Evolutionary conservation across 441 rosid species (phyloP).

Genomic region (Daphne laureola): DNA sequence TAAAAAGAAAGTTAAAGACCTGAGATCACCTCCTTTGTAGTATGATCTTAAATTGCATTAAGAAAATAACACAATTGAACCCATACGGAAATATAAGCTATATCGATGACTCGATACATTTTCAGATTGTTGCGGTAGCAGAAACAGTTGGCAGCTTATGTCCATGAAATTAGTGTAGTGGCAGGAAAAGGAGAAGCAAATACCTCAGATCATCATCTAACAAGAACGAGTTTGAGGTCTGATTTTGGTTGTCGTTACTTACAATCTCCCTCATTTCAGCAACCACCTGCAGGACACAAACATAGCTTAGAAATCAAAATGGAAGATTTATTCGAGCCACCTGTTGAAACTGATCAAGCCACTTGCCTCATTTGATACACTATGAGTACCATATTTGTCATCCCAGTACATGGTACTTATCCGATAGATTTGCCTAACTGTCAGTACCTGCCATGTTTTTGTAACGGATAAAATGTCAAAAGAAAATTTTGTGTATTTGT

Average conservation of each 20-base stretch:
- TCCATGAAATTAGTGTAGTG: background rate
- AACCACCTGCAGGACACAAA: constrained; percentile 50
- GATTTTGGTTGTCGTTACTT: constrained; percentile 76
- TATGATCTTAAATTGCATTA: background rate
- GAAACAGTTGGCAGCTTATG: background rate
- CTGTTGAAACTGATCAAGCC: constrained; percentile 8
- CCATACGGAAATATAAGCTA: background rate
- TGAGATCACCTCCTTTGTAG: too few species aligned
- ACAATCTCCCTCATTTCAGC: constrained; percentile 82
- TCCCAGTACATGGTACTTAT: constrained; percentile 99
- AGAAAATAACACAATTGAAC: background rate
- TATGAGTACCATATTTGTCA: constrained; percentile 96
- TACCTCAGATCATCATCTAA: constrained; percentile 97
- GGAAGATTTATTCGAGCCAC: constrained; percentile 7
- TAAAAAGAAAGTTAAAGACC: too few species aligned
- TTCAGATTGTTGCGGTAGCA: background rate
- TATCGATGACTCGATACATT: background rate
- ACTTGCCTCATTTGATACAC: constrained; percentile 90
- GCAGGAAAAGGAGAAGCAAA: background rate
- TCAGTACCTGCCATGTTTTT: constrained; percentile 53
- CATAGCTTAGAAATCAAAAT: constrained; percentile 8
- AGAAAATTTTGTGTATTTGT: background rate
- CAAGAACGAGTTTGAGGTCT: constrained; percentile 82
- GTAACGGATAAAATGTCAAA: constrained; percentile 3
- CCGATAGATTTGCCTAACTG: constrained; percentile 92